phyloP scores from a whole-genome alignment of 306 rosid genomes.

The Cotoneaster glaucophyllus region DNA sequence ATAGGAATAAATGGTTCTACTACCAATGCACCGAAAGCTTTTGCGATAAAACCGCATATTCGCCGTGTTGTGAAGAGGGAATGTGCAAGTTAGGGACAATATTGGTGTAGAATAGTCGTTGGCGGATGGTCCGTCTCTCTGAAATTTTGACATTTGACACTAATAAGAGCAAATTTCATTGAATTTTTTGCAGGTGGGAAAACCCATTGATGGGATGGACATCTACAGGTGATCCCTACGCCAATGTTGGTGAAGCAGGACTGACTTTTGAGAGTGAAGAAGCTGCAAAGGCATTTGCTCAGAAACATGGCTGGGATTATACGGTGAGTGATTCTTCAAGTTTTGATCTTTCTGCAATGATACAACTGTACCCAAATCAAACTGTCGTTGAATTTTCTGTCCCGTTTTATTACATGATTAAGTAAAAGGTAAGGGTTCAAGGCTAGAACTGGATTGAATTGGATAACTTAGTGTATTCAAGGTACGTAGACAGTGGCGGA shows the following conservation, averaged over 20 bases:
- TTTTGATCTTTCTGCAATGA: not conserved
- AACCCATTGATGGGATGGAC: conserved; percentile 45
- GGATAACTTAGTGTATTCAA: no score
- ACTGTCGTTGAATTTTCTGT: not conserved
- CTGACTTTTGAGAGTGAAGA: conserved; percentile 30
- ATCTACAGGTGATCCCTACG: conserved; percentile 39
- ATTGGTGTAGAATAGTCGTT: not conserved
- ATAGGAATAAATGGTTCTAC: no score
- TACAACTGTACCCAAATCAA: not conserved
- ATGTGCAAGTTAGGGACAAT: not conserved
- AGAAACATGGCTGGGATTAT: conserved; percentile 34
- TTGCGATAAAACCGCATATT: not conserved
- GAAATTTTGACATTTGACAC: no score
- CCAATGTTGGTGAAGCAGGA: conserved; percentile 38
- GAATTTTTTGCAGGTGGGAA: conserved; percentile 29
- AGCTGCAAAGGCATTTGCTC: conserved; percentile 32
- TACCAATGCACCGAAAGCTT: no score
- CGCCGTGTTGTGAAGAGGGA: no score
- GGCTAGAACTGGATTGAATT: no score
- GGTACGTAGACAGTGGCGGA: no score
- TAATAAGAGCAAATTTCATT: not conserved
- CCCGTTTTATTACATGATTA: not conserved
- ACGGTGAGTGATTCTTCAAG: not conserved
- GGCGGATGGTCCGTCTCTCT: not conserved
- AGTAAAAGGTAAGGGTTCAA: not conserved